phyloP scores from a whole-genome alignment of 2,329 filamentous ascomycete species.

The Pestalotiopsis sp. region DNA sequence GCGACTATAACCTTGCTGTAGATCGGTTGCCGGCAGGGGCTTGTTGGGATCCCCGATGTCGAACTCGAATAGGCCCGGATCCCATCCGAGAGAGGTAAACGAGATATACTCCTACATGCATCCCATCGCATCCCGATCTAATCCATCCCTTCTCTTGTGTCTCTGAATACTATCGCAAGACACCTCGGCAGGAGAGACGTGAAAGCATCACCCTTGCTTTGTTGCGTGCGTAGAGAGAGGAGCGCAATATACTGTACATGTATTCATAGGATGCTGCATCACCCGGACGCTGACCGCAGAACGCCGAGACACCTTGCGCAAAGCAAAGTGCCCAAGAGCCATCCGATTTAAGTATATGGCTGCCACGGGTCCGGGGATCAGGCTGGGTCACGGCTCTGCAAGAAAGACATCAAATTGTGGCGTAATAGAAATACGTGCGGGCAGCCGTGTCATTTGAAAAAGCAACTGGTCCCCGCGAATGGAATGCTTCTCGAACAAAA shows the following conservation, averaged over 20 bases:
- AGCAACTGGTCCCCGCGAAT: not conserved
- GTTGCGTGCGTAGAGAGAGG: not conserved
- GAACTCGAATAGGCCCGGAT: not conserved
- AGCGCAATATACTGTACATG: not conserved
- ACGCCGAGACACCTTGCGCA: not conserved
- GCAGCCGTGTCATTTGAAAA: not conserved
- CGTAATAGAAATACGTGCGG: not conserved
- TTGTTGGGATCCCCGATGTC: not conserved
- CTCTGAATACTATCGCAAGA: not conserved
- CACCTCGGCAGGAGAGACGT: not conserved
- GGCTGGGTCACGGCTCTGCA: not conserved
- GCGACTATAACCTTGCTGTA: not conserved
- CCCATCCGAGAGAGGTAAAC: not conserved
- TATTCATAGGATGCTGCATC: not conserved
- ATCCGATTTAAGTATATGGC: not conserved
- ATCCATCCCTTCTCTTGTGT: not conserved
- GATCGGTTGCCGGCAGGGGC: not conserved
- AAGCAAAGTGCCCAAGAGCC: not conserved
- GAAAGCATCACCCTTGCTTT: not conserved
- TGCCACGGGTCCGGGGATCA: not conserved
- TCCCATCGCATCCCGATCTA: not conserved
- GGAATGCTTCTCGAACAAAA: constrained; percentile 2
- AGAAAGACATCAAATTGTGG: not conserved
- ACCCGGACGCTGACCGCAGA: not conserved
- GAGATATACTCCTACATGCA: not conserved